Base-by-base conservation (phyloP, 306 rosid genomes). In the Begonia peltatifolia region DNA sequence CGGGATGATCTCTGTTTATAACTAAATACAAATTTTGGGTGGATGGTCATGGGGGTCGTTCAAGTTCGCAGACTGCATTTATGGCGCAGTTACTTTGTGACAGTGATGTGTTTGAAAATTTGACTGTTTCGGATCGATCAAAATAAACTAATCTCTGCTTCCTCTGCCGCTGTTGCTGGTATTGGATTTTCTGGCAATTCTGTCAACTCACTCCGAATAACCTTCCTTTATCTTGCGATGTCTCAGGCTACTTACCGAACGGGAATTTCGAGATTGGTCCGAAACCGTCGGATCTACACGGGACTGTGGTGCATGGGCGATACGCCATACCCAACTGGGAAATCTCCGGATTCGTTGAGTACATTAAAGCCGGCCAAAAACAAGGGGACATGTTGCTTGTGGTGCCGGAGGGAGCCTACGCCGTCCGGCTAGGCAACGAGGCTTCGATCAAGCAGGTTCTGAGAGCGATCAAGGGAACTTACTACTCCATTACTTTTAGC, bases 381-480 rank as follows among this genome's bases (percentile, higher is more conserved):
- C 94, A 87, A 51, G 90, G 96, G 10, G 94, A 87, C 79, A 87
- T 83, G 96, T 0, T 87, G 0, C 60, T 87, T 2, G 20, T 76
- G 0, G 96, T 87, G 14, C 96, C 96, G 0, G 79, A 72, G 51
- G 96, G 94, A 6, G 60, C 60, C 6, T 68, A 53, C 13, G 96
- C 96, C 1, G 76, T 78, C 2, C 70, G 94, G 71, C 90, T 87
- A 0, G 94, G 96, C 9, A 83, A 87, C 8, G 87, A 87, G 10
- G 96, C 96, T 18, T 72, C 75, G 1, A 70, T 87, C 5, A 83
- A 72, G 74, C 96, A 87, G 6, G 78, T 63, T 14, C 46, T 83
- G 14, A 74, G 64, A 57, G 49, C 78, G 2, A 54, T 1, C 1
- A 76, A 69, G 69, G 94, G 87, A 2, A 6, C 4, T 0, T 70